Conservation (phyloP, 805 yeast species). For the Wickerhamomyces silvicola region DNA sequence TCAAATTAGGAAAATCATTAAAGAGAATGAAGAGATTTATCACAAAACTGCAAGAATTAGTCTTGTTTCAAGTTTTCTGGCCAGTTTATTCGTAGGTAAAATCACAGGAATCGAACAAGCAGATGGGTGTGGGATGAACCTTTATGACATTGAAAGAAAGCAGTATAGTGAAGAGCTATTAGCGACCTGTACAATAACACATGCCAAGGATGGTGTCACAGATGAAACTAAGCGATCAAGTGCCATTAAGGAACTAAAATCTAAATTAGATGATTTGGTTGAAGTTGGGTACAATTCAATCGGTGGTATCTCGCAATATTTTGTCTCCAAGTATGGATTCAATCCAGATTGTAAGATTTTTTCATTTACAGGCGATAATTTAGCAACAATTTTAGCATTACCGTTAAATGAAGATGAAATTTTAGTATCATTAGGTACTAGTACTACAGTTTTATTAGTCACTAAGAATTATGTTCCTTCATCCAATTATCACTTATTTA, state of each 20-base stretch:
- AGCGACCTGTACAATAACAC: conserved; percentile 30
- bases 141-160: conserved; percentile 61
- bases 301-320: conserved; percentile 55
- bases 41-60: conserved; percentile 54
- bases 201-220: conserved; percentile 20
- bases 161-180: conserved; percentile 53
- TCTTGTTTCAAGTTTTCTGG: conserved; percentile 71
- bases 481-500: conserved; percentile 76
- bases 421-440: conserved; percentile 79
- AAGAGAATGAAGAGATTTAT: conserved; percentile 46
- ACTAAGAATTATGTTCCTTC: conserved; percentile 76
- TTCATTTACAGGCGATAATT: conserved; percentile 86
- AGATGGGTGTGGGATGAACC: conserved; percentile 92
- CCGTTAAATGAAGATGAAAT: conserved; percentile 75
- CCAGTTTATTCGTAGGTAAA: conserved; percentile 62
- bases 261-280: conserved; percentile 48
- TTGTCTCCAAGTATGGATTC: conserved; percentile 60
- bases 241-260: conserved; percentile 29
- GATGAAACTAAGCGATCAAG: conserved; percentile 4
- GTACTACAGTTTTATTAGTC: conserved; percentile 81
- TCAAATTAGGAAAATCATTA: conserved; percentile 72
- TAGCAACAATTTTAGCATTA: conserved; percentile 79
- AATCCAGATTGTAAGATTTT: conserved; percentile 48
- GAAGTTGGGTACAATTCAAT: conserved; percentile 42
- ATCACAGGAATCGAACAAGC: conserved; percentile 66